Evolutionary conservation across 2,329 filamentous ascomycete species (phyloP), one percentile per base, ranked within the genome.

Genomic region (Colletotrichum gigasporum): DNA sequence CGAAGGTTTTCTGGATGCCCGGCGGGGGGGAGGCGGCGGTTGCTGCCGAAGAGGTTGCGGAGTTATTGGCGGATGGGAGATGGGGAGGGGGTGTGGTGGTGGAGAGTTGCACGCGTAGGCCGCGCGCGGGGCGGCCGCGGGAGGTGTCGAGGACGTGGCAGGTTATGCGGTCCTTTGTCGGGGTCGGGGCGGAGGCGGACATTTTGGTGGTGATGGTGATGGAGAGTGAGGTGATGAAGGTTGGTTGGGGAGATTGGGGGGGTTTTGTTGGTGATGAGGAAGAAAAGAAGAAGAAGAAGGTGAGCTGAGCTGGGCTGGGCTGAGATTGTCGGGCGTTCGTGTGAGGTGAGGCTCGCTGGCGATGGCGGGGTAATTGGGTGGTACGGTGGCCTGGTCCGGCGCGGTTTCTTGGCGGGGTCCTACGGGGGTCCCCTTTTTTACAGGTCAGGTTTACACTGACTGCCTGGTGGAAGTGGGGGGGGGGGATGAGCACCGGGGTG

Each of bases 61-160:
- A n/a, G n/a, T n/a, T n/a, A n/a, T n/a, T n/a, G n/a, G n/a, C n/a
- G n/a, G n/a, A n/a, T n/a, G n/a, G n/a, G n/a, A n/a, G n/a, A 63
- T 55, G 73, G 56, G 47, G 74, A 66, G 11, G 74, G 63, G 63
- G 61, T 41, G 63, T 70, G 51, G 74, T 76, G 5, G 84, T 84
- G 50, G 88, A 80, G 20, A 94, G 86, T 57, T 85, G 87, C 61
- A 94, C 91, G 68, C 84, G 83, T 71, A 96, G 86, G 67, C 83
- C 82, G 60, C 83, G 78, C 14, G 87, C 92, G 20, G 92, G 92
- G 61, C 84, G 85, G 72, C 92, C 92, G 66, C 85, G 80, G n/a
- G 88, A 86, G 10, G 92, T 95, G 83, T 96, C 91, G 75, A 96
- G 91, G 77, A 94, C 87, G 82, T 96, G 92, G 82, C 92, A 95